A percentile compares a stretch with the other conserved stretches of the same genome.
Conservation (phyloP, 345 rosid species). For the Kandelia obovata region DNA sequence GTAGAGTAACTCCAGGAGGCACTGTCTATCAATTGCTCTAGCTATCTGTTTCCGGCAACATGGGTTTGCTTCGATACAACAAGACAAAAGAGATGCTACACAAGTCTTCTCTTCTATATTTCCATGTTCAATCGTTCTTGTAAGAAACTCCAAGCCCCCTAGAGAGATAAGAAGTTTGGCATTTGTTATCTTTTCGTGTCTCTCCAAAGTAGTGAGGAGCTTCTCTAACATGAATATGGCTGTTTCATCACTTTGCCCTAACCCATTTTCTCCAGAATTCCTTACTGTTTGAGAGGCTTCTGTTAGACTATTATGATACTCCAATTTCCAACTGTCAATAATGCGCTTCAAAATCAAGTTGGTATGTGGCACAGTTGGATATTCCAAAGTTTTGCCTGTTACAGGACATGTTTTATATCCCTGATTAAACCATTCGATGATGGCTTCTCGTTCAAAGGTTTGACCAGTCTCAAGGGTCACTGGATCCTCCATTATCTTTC, state of each 20-base stretch:
- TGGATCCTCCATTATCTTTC: constrained; percentile 52
- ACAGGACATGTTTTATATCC: constrained; percentile 60
- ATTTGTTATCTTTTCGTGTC: constrained; percentile 35
- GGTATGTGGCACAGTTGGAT: constrained; percentile 38
- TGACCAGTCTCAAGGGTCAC: constrained; percentile 67
- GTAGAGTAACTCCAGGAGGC: constrained; percentile 44
- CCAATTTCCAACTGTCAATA: constrained; percentile 44
- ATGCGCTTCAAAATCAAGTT: constrained; percentile 51
- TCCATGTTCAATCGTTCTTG: constrained; percentile 36
- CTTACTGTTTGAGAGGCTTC: constrained; percentile 27
- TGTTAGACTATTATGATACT: constrained; percentile 25
- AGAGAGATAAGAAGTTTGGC: constrained; percentile 42
- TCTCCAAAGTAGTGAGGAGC: constrained; percentile 37
- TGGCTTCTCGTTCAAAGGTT: constrained; percentile 53
- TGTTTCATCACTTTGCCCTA: constrained; percentile 23
- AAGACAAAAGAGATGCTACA: constrained; percentile 36
- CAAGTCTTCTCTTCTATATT: constrained; percentile 35
- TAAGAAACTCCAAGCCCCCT: constrained; percentile 50
- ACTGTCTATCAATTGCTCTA: constrained; percentile 24
- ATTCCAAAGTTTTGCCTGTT: constrained; percentile 46
- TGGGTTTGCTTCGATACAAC: constrained; percentile 51
- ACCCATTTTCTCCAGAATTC: constrained; percentile 10
- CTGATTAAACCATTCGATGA: constrained; percentile 50
- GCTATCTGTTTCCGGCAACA: constrained; percentile 44
- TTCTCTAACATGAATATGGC: constrained; percentile 38